Percentiles rank a stretch among this genome's conserved stretches.
Evolutionary conservation across 352 stramenopile species (phyloP).

Genomic region (Phytophthora foliorum): DNA sequence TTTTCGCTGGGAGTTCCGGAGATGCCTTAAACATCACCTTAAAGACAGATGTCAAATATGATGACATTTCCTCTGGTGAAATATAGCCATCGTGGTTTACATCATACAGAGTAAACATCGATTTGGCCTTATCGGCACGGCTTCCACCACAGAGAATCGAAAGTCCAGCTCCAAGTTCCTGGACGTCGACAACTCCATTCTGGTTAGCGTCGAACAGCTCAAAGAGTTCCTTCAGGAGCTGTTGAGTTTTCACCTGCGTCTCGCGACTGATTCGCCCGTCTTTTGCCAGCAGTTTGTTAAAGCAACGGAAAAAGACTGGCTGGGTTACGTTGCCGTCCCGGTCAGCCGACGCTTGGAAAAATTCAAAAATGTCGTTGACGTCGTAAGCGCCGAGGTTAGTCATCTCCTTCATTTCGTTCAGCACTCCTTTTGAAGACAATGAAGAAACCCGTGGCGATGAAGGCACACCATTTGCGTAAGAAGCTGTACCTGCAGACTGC

Average conservation of each 20-base stretch:
- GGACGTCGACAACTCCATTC: slow-evolving; percentile 86
- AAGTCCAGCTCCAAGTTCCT: slow-evolving; percentile 86
- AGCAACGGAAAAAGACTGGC: slow-evolving; percentile 82
- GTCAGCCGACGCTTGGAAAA: slow-evolving; percentile 82
- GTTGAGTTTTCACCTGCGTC: slow-evolving; percentile 52
- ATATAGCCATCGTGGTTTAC: slow-evolving; percentile 86
- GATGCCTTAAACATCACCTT: slow-evolving; percentile 90
- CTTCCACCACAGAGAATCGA: slow-evolving; percentile 90
- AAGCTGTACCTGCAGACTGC: not conserved
- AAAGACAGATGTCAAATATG: slow-evolving; percentile 87
- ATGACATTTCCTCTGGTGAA: slow-evolving; percentile 83
- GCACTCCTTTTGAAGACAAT: slow-evolving; percentile 48
- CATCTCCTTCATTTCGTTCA: slow-evolving; percentile 83
- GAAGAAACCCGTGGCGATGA: slow-evolving; percentile 27
- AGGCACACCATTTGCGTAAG: slow-evolving; percentile 6
- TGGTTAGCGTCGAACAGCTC: slow-evolving; percentile 84
- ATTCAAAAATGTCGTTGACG: slow-evolving; percentile 90
- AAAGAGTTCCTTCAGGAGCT: slow-evolving; percentile 80
- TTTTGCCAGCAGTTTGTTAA: slow-evolving; percentile 81
- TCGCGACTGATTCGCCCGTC: slow-evolving; percentile 48
- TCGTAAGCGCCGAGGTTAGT: slow-evolving; percentile 86
- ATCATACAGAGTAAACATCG: slow-evolving; percentile 89
- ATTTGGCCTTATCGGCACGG: slow-evolving; percentile 72
- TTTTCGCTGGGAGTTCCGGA: slow-evolving; percentile 62
- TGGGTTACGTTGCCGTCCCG: slow-evolving; percentile 68